Conservation (phyloP, 2,329 filamentous ascomycete species). For the Phialophora tarda region DNA sequence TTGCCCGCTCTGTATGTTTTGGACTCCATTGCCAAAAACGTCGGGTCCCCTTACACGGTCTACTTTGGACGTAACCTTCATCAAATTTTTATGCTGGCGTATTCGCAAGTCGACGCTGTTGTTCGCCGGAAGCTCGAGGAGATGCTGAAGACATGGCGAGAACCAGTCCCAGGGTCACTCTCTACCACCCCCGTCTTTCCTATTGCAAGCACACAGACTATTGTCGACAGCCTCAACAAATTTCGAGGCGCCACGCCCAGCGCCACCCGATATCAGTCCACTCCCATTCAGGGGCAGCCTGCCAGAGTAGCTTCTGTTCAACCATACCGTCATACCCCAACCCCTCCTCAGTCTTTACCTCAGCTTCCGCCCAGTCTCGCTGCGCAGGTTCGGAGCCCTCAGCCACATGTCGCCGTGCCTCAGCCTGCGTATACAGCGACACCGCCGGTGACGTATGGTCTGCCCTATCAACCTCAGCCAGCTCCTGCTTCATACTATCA, state of each 20-base stretch:
- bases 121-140: conserved; percentile 93
- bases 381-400: conserved; percentile 29
- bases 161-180: conserved; percentile 90
- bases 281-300: conserved; percentile 47
- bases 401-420: conserved; percentile 31
- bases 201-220: conserved; percentile 81
- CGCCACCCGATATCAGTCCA: conserved; percentile 59
- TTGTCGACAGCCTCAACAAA: conserved; percentile 93
- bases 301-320: conserved; percentile 60
- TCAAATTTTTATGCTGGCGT: conserved; percentile 95
- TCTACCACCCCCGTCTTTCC: conserved; percentile 93
- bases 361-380: conserved; percentile 23
- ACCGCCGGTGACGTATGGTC: conserved; percentile 34
- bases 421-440: conserved; percentile 43
- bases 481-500: conserved; percentile 27
- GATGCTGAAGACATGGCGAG: conserved; percentile 98
- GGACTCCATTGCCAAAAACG: conserved; percentile 98
- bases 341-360: conserved; percentile 35
- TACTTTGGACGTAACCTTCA: conserved; percentile 93
- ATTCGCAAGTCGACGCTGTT: conserved; percentile 80
- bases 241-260: conserved; percentile 64
- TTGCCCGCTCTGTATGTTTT: conserved; percentile 95
- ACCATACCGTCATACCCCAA: conserved; percentile 47
- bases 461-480: conserved; percentile 20
- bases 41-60: conserved; percentile 94